phyloP scores from a whole-genome alignment of 140 eudicot species.

The Oenanthe javanica region DNA sequence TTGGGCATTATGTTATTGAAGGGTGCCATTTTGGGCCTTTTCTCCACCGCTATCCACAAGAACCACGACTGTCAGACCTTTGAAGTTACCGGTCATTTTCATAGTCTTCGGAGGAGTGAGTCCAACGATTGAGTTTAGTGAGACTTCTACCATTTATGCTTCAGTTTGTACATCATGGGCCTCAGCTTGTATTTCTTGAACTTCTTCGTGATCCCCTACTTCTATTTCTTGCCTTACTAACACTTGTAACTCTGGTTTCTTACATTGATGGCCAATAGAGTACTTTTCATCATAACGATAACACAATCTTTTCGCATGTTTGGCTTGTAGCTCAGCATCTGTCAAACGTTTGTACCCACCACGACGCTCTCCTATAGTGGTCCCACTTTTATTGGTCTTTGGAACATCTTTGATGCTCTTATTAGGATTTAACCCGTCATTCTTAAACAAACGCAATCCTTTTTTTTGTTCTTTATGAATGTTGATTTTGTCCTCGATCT shows the following conservation, averaged over 20 bases:
- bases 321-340: not conserved
- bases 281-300: not conserved
- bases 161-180: not conserved
- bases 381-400: not conserved
- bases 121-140: too few species aligned
- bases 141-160: not conserved
- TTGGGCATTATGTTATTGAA: too few species aligned
- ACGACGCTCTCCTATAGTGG: not conserved
- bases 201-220: not conserved
- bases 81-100: too few species aligned
- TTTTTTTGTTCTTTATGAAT: not conserved
- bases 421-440: too few species aligned
- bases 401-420: not conserved
- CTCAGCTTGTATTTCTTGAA: not conserved
- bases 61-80: too few species aligned
- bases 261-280: not conserved
- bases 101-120: too few species aligned
- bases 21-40: too few species aligned
- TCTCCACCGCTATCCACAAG: too few species aligned
- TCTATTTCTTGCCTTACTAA: not conserved
- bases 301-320: not conserved
- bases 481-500: not conserved
- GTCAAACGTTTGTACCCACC: not conserved
- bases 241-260: not conserved
- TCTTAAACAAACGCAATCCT: not conserved